phyloP scores from a whole-genome alignment of 306 rosid species.

The Mimosa pudica region DNA sequence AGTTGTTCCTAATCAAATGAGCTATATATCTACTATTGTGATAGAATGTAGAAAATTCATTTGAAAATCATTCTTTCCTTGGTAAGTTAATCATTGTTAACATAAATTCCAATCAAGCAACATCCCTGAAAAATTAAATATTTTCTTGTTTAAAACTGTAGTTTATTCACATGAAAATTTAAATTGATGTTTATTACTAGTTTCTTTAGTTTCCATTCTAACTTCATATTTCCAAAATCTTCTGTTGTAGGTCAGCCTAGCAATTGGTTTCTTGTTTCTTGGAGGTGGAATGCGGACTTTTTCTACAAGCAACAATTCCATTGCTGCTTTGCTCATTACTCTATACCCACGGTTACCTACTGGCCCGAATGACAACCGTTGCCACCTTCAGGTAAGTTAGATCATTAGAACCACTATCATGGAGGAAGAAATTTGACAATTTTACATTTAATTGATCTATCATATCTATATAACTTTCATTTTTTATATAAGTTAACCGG shows the following conservation, averaged over 20 bases:
- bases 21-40: too few relatives aligned
- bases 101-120: constrained; percentile 18
- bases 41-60: neutral
- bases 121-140: constrained; percentile 20
- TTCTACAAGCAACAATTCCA: constrained; percentile 80
- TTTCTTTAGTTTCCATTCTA: constrained; percentile 27
- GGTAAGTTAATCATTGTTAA: constrained; percentile 23
- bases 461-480: neutral
- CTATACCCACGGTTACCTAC: constrained; percentile 96
- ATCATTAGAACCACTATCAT: constrained; percentile 23
- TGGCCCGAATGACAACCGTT: constrained; percentile 92
- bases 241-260: constrained; percentile 81
- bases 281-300: constrained; percentile 97
- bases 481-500: neutral
- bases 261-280: constrained; percentile 92
- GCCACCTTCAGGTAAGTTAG: constrained; percentile 90
- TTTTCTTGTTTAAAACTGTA: neutral
- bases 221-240: constrained; percentile 34
- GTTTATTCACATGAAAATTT: neutral
- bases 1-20: too few relatives aligned
- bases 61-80: constrained; percentile 29
- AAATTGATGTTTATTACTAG: neutral
- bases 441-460: neutral
- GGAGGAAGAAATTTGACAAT: neutral
- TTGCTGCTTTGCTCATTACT: constrained; percentile 92